A percentile compares a stretch with the other conserved stretches of the same genome.
phyloP scores from a whole-genome alignment of 495 filamentous ascomycete species.

The Tuber aestivum region DNA sequence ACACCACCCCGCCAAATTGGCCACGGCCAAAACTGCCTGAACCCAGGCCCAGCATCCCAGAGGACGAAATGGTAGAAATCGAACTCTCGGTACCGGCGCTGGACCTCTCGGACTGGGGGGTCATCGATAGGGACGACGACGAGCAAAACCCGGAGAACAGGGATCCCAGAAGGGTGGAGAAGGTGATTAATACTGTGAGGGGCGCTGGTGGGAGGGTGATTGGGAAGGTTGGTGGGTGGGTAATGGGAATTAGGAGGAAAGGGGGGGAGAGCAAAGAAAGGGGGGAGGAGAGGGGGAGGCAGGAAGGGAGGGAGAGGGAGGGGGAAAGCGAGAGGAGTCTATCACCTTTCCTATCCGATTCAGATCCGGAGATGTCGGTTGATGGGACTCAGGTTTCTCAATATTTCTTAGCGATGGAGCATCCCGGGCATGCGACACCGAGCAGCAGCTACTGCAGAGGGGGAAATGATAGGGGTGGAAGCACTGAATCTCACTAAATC shows the following conservation, averaged over 20 bases:
- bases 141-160: not conserved
- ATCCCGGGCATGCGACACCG: no score
- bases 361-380: not conserved
- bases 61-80: not conserved
- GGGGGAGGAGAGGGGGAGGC: no score
- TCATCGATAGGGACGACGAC: not conserved
- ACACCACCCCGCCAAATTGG: not conserved
- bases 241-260: no score
- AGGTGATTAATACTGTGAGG: not conserved
- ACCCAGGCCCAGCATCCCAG: no score
- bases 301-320: not conserved
- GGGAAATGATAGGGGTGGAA: no score
- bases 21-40: not conserved
- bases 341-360: not conserved
- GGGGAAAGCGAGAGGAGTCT: not conserved
- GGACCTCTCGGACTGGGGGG: not conserved
- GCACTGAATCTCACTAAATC: no score
- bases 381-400: not conserved
- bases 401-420: no score
- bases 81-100: not conserved
- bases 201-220: no score
- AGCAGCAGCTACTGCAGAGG: no score
- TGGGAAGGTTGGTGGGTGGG: no score
- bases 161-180: not conserved
- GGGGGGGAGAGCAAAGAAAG: not conserved